phyloP scores from a whole-genome alignment of 352 stramenopile species.

The Thalassiosira mediterranea region DNA sequence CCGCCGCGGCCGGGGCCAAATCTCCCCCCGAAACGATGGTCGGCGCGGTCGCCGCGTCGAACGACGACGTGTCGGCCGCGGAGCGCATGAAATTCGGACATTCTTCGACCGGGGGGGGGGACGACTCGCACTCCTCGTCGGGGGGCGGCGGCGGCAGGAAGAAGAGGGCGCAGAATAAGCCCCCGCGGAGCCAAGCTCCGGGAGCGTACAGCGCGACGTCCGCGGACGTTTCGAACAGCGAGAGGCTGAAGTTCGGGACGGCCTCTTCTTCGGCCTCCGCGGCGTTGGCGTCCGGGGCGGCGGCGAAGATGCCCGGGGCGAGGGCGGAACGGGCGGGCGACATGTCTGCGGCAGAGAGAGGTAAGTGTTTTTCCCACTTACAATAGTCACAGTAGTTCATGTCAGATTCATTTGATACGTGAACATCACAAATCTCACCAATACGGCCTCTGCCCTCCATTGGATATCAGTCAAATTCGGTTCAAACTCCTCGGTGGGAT shows the following conservation, averaged over 20 bases:
- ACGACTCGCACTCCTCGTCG: no score
- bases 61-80: conserved; percentile 7
- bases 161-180: no score
- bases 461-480: conserved; percentile 11
- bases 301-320: not conserved
- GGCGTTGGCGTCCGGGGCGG: not conserved
- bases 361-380: no score
- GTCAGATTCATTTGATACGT: no score
- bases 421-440: no score
- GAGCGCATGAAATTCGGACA: conserved; percentile 20
- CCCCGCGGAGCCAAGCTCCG: conserved; percentile 10
- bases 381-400: no score
- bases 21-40: not conserved
- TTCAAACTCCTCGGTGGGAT: not conserved
- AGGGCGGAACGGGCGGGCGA: conserved; percentile 2
- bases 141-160: not conserved
- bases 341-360: conserved; percentile 14
- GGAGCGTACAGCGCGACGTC: conserved; percentile 11
- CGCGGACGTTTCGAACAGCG: conserved; percentile 4
- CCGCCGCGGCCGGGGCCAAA: not conserved
- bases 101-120: not conserved
- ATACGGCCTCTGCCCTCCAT: no score
- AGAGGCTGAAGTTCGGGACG: conserved; percentile 5
- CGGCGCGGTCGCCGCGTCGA: not conserved
- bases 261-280: no score